phyloP scores from a whole-genome alignment of 768 basidiomycete genomes.

The Tylopilus vinaceipallidus region DNA sequence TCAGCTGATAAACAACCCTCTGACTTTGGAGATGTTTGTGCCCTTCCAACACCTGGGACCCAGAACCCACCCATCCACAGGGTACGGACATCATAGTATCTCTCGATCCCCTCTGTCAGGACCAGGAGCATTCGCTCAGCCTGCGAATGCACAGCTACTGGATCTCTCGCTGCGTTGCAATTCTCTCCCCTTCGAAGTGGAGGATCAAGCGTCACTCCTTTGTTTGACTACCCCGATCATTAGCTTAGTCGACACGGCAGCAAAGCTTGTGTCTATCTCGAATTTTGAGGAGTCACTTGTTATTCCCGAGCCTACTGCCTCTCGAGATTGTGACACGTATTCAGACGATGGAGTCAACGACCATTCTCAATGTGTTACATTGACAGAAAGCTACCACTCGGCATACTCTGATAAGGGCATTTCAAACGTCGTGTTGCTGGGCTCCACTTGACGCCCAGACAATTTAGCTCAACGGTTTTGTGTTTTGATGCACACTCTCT shows the following conservation, averaged over 20 bases:
- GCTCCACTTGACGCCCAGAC: conserved; percentile 56
- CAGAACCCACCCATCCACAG: conserved; percentile 23
- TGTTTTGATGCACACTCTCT: conserved; percentile 68
- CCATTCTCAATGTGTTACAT: conserved; percentile 1
- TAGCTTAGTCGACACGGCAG: conserved; percentile 23
- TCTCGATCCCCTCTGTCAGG: not conserved
- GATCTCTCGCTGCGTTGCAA: conserved; percentile 18
- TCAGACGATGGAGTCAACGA: not conserved
- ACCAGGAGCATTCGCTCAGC: not conserved
- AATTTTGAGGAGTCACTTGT: conserved; percentile 25
- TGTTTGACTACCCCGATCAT: conserved; percentile 39
- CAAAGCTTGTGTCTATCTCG: conserved; percentile 31
- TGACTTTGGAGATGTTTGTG: not conserved
- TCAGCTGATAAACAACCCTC: conserved; percentile 8
- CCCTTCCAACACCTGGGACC: conserved; percentile 36
- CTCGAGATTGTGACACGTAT: not conserved
- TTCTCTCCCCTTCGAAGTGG: conserved; percentile 37
- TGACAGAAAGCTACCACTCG: conserved; percentile 24
- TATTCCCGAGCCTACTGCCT: not conserved
- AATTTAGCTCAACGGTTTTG: conserved; percentile 81
- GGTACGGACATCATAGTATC: not conserved
- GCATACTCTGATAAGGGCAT: not conserved
- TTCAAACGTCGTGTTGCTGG: not conserved
- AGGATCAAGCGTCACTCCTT: conserved; percentile 37
- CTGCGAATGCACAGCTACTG: not conserved